These are phyloP conservation scores for Tuber calosporum DNA, from an alignment of 495 filamentous ascomycete genomes.

Conservation along the genomic window DNA sequence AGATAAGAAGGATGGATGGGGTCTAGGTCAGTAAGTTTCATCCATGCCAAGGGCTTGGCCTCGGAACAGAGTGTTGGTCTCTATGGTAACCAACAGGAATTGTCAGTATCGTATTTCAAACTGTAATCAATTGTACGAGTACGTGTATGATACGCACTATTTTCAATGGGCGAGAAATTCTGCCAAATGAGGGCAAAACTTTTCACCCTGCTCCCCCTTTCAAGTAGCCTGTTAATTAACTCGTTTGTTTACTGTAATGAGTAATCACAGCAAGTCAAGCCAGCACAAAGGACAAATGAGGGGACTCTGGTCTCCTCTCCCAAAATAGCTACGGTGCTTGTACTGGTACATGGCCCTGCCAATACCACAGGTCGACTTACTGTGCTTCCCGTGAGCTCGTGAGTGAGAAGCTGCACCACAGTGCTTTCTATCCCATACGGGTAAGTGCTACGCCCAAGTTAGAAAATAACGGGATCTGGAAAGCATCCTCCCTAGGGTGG, in stretches of 20 bases:
- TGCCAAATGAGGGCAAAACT: not conserved
- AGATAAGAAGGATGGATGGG: not conserved
- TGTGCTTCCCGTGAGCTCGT: not conserved
- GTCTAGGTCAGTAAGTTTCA: not conserved
- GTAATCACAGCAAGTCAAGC: not conserved
- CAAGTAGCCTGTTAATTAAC: not conserved
- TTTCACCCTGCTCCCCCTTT: not conserved
- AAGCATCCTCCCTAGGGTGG: no score
- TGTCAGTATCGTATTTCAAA: not conserved
- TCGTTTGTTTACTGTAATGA: not conserved
- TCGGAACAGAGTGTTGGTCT: not conserved
- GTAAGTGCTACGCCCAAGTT: no score
- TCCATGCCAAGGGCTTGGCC: not conserved
- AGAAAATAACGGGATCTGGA: no score
- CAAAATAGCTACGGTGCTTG: not conserved
- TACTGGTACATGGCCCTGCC: not conserved
- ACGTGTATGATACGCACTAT: no score
- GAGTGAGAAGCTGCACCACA: no score
- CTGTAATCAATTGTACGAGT: not conserved
- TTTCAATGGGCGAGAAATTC: not conserved
- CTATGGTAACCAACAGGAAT: not conserved
- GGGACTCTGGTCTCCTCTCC: not conserved
- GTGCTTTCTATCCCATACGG: no score
- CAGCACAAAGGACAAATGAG: not conserved
- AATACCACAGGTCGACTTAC: not conserved